These are phyloP conservation scores for Phytopythium chamaehyphon DNA, from an alignment of 352 stramenopile genomes.

Conservation along the genomic window DNA sequence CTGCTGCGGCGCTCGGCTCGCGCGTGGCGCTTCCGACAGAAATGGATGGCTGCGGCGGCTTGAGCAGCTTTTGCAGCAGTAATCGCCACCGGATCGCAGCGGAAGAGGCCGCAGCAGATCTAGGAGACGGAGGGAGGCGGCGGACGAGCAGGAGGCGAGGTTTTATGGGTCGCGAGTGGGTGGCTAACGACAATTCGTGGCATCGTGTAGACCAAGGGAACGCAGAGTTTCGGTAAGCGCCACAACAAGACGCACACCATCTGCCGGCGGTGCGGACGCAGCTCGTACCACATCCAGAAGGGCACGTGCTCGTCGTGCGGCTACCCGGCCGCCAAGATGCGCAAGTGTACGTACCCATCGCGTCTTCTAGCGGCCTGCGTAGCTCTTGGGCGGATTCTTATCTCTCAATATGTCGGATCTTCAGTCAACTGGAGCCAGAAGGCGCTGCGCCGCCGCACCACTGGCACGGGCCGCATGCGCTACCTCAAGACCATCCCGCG, in stretches of 20 bases:
- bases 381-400: neutral
- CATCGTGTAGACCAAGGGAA: conserved; percentile 97
- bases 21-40: no score
- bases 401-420: neutral
- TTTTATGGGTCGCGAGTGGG: no score
- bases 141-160: no score
- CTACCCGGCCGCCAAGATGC: conserved; percentile 98
- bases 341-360: conserved; percentile 82
- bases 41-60: no score
- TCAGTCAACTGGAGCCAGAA: conserved; percentile 97
- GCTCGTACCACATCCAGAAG: conserved; percentile 99
- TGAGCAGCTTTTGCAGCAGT: neutral
- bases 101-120: neutral
- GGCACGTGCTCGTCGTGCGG: conserved; percentile 97
- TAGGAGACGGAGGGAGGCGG: neutral
- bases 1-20: no score
- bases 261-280: conserved; percentile 98
- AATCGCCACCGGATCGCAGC: neutral
- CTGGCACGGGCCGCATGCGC: conserved; percentile 97
- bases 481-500: conserved; percentile 98
- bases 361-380: no score
- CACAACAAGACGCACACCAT: conserved; percentile 99
- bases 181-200: conserved; percentile 12
- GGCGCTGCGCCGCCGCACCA: conserved; percentile 95
- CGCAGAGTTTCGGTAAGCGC: conserved; percentile 99